Evolutionary conservation across 2,329 filamentous ascomycete species (phyloP), one percentile per base, ranked within the genome.

Genomic region (Nannizzia gypsea): DNA sequence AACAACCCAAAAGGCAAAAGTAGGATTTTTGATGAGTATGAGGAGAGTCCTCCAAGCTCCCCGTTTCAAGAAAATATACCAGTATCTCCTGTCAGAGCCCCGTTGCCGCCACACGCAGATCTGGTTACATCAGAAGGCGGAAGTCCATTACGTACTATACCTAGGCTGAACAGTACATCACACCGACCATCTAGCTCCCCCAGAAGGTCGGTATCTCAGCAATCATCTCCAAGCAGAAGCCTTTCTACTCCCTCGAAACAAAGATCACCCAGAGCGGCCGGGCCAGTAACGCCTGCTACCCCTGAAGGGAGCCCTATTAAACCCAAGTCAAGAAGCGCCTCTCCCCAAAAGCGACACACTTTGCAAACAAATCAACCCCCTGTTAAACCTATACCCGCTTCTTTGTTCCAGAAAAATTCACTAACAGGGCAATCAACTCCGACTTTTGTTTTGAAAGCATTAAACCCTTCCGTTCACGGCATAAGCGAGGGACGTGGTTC

Each of bases 401-500:
- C 38, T 50, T 70, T 86, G 1, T 87, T 86, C 65, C 79, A 79
- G 26, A 76, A 80, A 44, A 76, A 82, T 67, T 71, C 73, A 2
- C 71, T 70, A 20, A 83, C 80, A 3, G 84, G 84, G 2, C 69
- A 77, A 36, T 78, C 79, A 17, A 86, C 84, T 0, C 86, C 87
- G 13, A 81, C 78, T 17, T 78, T 88, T 56, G 73, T 88, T 11
- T 71, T 89, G 5, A 87, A 81, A 2, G 84, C 85, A 2, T 80
- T 82, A 61, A 71, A 68, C 38, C n/a, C 8, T n/a, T 87, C 86
- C 13, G 86, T 87, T 0, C 68, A 90, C 62, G 87, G 88, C 22
- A 81, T 83, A 63, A 88, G 89, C 66, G 76, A 80, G 63, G 88
- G 88, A 0, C 79, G 91, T 59, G 88, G 89, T 5, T 92, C 89